A percentile compares a stretch with the other conserved stretches of the same genome.
Conservation (phyloP, 2,329 filamentous ascomycete genomes). For the Fusarium hainanense region DNA sequence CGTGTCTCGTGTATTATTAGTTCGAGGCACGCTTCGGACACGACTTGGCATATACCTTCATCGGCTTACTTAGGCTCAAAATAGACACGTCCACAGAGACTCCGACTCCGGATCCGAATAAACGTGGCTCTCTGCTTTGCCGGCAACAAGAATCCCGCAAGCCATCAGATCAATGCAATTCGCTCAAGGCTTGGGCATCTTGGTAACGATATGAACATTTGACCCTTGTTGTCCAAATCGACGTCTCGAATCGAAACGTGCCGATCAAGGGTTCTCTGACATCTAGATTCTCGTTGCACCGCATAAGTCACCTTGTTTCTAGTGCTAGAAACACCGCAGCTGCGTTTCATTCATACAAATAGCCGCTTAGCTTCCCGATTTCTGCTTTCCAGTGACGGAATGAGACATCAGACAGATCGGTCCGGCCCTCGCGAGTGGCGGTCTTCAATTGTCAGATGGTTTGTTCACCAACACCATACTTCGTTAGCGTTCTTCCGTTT, state of each 20-base stretch:
- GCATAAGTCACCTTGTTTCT: neutral
- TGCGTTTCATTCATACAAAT: neutral
- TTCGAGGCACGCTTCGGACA: neutral
- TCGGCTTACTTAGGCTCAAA: neutral
- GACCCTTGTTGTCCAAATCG: neutral
- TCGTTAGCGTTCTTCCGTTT: slow-evolving; percentile 15
- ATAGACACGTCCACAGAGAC: neutral
- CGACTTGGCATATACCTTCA: neutral
- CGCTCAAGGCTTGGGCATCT: neutral
- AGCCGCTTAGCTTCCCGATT: neutral
- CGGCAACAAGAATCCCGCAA: neutral
- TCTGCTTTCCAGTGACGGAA: neutral
- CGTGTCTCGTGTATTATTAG: neutral
- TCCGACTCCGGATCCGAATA: neutral
- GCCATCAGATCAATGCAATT: neutral
- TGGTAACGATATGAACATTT: neutral
- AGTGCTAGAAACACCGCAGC: neutral
- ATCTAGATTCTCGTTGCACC: neutral
- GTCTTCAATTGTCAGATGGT: neutral
- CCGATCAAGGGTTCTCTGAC: slow-evolving; percentile 3
- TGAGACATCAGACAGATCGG: neutral
- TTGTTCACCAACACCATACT: neutral
- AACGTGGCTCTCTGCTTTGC: neutral
- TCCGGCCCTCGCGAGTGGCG: neutral
- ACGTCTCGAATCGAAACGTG: neutral